Conservation (phyloP, 169 alveolate species). For the Babesia gibsoni region DNA sequence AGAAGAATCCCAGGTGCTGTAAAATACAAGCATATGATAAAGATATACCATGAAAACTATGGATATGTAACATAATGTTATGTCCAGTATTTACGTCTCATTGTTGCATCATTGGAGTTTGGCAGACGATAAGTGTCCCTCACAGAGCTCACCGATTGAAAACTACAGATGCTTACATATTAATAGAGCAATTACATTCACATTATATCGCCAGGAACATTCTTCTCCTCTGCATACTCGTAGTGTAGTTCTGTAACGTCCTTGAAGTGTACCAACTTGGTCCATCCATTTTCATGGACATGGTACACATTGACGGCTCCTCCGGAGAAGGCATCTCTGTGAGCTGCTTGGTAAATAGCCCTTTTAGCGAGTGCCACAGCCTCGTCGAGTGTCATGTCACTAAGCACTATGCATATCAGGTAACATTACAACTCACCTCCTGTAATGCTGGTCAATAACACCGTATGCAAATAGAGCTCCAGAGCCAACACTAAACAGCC, state of each 20-base stretch:
- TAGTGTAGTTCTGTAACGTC: constrained; percentile 89
- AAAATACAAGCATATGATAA: too few species aligned
- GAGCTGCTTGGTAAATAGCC: constrained; percentile 98
- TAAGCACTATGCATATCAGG: background rate
- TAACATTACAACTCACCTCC: constrained; percentile 50
- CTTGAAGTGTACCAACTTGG: constrained; percentile 85
- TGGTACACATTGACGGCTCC: constrained; percentile 96
- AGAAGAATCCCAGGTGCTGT: background rate
- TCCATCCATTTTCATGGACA: constrained; percentile 92
- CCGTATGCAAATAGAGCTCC: constrained; percentile 99
- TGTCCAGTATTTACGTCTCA: too few species aligned
- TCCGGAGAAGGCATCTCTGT: constrained; percentile 99
- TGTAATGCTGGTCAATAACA: constrained; percentile 91
- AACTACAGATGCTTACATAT: too few species aligned
- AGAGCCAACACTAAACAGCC: constrained; percentile 93
- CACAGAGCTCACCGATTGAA: too few species aligned
- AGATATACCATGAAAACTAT: too few species aligned
- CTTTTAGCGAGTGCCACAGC: constrained; percentile 97
- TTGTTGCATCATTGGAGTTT: too few species aligned
- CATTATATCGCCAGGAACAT: constrained; percentile 33
- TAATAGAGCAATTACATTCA: background rate
- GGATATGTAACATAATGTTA: too few species aligned
- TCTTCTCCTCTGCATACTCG: constrained; percentile 79
- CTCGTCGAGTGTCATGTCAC: constrained; percentile 91
- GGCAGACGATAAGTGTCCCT: too few species aligned